Base-by-base conservation (phyloP, 495 filamentous ascomycete genomes). In the Penicillium coprophilum region DNA sequence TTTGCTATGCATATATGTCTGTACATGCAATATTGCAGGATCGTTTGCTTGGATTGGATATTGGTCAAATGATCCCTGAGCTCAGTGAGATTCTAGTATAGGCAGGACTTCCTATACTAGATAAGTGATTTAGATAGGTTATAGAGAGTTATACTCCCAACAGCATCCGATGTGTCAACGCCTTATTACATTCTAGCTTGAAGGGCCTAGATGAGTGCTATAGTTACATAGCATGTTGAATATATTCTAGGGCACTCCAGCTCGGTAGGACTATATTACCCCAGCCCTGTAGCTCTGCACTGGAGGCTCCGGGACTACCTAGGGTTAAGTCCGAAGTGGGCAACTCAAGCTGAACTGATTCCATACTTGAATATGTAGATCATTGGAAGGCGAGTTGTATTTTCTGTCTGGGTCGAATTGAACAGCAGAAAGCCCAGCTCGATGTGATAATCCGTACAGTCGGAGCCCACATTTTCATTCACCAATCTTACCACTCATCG, bases 401-500 rank as follows among this genome's bases (percentile, higher is more conserved):
- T 38, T n/a, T 12, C 15, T 7, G 34, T 17, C 34, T 38, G 7
- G n/a, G 30, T 32, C 30, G 15, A 15, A 15, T n/a, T 17, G 34
- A 38, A 38, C 34, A 36, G 15, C 32, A 36, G 31, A 32, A 13
- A 32, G 5, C 6, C 32, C 32, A 2, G 34, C 15, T 41, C 1
- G 39, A 43, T 20, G 23, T 43, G 19, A 23, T 43, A 20, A 23
- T 49, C 12, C 23, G 21, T 56, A 41, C 27, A 39, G 24, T 27
- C 7, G 24, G 24, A 8, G 13, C 21, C 23, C 24, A 3, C 2
- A 30, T 53, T 13, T 6, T 9, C 17, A 36, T 36, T 1, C 32
- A n/a, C 15, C 10, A 6, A 12, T 12, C 24, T 27, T 6, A 40
- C 17, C 40, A 20, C 13, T 68, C 47, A 64, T 40, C 53, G 58